Conservation (phyloP, 2,329 filamentous ascomycete species). For the Aspergillus carbonarius region DNA sequence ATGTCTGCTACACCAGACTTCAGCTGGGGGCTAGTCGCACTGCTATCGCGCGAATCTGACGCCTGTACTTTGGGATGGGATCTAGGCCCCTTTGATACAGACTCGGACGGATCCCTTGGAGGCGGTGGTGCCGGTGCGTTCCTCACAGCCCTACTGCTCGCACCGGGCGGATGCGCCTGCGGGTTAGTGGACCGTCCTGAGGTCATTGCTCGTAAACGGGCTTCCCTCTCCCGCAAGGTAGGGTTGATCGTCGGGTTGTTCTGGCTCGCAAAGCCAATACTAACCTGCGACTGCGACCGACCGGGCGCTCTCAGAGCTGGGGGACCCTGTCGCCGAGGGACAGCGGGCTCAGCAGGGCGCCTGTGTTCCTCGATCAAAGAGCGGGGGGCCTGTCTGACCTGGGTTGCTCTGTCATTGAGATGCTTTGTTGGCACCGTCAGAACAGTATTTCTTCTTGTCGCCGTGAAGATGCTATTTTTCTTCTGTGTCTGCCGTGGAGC, state of each 20-base stretch:
- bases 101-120: background rate
- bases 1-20: conserved; percentile 9
- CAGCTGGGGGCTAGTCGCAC: conserved; percentile 1
- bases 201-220: conserved; percentile 32
- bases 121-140: conserved; percentile 1
- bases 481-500: conserved; percentile 29
- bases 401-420: conserved; percentile 39
- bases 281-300: conserved; percentile 12
- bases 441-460: conserved; percentile 36
- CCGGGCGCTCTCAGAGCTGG: conserved; percentile 20
- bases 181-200: conserved; percentile 20
- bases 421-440: conserved; percentile 43
- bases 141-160: background rate
- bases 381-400: conserved; percentile 40
- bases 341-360: conserved; percentile 22
- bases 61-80: background rate
- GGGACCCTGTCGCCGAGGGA: conserved; percentile 14
- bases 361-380: conserved; percentile 45
- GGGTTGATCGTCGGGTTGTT: conserved; percentile 6
- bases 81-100: background rate
- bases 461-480: conserved; percentile 36
- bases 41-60: background rate
- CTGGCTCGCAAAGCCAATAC: background rate
- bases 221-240: conserved; percentile 30
- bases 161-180: conserved; percentile 2